phyloP scores from a whole-genome alignment of 2,329 filamentous ascomycete genomes.

The Claviceps africana region DNA sequence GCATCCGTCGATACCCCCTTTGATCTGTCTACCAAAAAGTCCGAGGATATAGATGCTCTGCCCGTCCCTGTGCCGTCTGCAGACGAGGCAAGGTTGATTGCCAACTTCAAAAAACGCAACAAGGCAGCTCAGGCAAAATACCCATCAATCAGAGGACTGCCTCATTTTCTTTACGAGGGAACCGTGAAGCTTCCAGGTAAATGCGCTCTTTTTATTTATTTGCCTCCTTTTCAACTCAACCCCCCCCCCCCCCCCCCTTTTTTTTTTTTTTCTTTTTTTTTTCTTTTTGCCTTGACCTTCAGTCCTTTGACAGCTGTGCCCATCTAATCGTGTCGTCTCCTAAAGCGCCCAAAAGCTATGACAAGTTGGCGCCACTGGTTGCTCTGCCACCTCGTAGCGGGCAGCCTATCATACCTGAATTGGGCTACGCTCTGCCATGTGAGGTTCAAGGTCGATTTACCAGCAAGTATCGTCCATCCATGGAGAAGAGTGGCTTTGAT shows the following conservation, averaged over 20 bases:
- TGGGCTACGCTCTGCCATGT: conserved; percentile 26
- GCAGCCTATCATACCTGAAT: conserved; percentile 24
- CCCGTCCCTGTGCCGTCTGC: conserved; percentile 17
- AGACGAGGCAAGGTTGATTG: conserved; percentile 22
- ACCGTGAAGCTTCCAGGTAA: conserved; percentile 26
- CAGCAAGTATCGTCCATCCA: conserved; percentile 25
- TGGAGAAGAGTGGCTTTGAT: conserved; percentile 25
- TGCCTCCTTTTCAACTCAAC: no score
- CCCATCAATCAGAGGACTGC: conserved; percentile 25
- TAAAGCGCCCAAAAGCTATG: conserved; percentile 27
- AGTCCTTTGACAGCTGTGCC: neutral
- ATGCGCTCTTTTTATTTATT: neutral
- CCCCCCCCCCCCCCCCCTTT: no score
- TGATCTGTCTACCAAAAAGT: conserved; percentile 17
- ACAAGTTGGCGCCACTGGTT: conserved; percentile 29
- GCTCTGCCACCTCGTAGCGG: conserved; percentile 26
- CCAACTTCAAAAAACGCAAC: conserved; percentile 23
- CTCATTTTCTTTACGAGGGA: conserved; percentile 23
- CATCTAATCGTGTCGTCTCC: neutral
- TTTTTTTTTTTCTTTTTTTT: neutral
- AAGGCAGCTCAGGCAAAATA: conserved; percentile 24
- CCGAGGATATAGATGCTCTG: conserved; percentile 22
- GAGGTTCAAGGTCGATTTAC: conserved; percentile 31
- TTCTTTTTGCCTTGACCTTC: neutral
- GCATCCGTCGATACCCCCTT: conserved; percentile 15